A percentile compares a stretch with the other conserved stretches of the same genome.
Conservation (phyloP, 306 rosid species). For the Cucurbita ficifolia region DNA sequence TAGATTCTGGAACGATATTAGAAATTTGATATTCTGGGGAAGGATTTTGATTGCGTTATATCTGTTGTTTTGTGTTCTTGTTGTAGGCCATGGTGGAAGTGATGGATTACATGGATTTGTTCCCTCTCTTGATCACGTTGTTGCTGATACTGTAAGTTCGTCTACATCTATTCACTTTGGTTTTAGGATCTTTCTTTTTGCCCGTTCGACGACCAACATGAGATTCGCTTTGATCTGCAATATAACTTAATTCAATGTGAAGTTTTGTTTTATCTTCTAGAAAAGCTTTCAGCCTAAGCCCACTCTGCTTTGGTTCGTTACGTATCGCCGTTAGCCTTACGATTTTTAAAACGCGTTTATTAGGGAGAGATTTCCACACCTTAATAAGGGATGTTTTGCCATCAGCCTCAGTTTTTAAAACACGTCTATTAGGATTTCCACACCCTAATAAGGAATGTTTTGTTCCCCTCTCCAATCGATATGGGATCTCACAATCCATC, state of each 20-base stretch:
- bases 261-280: not conserved
- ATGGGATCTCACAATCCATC: no score
- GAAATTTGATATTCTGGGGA: not conserved
- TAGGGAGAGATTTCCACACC: no score
- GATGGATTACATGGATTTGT: constrained; percentile 99
- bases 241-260: not conserved
- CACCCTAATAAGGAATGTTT: no score
- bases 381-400: no score
- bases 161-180: not conserved
- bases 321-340: no score
- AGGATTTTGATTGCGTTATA: not conserved
- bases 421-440: no score
- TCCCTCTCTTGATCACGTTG: constrained; percentile 94
- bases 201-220: not conserved
- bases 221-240: not conserved
- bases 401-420: no score
- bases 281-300: not conserved
- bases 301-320: no score
- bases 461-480: no score
- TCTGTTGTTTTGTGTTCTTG: constrained; percentile 1
- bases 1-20: not conserved
- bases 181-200: not conserved
- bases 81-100: constrained; percentile 94
- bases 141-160: constrained; percentile 79
- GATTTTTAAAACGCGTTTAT: no score